A percentile compares a stretch with the other conserved stretches of the same genome.
phyloP scores from a whole-genome alignment of 2,329 filamentous ascomycete genomes.

The Onygena corvina region DNA sequence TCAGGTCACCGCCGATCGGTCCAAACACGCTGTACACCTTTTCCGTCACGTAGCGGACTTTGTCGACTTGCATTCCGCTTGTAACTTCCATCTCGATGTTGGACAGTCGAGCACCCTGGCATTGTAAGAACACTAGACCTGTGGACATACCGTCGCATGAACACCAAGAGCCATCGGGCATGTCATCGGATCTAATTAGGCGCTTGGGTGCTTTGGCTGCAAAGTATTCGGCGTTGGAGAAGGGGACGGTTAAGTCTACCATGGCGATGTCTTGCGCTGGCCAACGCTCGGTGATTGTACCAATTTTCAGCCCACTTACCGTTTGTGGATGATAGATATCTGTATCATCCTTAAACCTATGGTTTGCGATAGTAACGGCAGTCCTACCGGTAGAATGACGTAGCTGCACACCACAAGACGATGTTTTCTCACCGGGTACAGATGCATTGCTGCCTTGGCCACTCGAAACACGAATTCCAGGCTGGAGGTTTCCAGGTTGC shows the following conservation, averaged over 20 bases:
- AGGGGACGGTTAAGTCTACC: neutral
- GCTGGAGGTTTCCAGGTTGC: neutral
- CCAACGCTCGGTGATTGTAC: neutral
- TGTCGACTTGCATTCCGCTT: neutral
- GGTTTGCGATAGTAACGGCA: neutral
- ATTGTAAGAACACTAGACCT: neutral
- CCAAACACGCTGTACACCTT: neutral
- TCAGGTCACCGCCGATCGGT: neutral
- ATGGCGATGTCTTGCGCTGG: neutral
- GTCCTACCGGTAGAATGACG: neutral
- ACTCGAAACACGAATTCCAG: neutral
- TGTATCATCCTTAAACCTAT: neutral
- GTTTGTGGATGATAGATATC: neutral
- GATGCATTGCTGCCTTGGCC: neutral
- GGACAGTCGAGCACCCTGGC: neutral
- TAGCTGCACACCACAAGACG: neutral
- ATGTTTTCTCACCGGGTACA: neutral
- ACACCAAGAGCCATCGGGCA: neutral
- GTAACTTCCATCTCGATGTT: neutral
- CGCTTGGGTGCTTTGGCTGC: neutral
- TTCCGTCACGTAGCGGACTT: neutral
- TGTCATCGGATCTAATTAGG: neutral
- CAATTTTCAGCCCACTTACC: neutral
- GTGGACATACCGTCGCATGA: neutral
- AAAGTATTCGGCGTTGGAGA: constrained; percentile 1